A percentile compares a stretch with the other conserved stretches of the same genome.
phyloP scores from a whole-genome alignment of 257 asterid species.

The Lycium barbarum region DNA sequence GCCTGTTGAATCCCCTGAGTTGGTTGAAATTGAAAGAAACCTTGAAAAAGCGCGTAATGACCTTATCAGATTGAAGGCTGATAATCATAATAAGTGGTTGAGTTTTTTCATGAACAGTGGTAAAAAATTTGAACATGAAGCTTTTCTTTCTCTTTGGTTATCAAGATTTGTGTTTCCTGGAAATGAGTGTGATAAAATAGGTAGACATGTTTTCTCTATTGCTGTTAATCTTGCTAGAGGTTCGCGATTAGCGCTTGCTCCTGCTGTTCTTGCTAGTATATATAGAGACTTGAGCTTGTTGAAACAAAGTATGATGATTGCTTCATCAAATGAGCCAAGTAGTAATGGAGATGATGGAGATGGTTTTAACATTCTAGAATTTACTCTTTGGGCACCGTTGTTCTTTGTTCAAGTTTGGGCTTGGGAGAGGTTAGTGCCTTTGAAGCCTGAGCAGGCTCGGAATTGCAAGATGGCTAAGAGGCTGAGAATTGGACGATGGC shows the following conservation, averaged over 20 bases:
- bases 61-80: neutral
- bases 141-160: conserved; percentile 52
- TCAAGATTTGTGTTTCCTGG: conserved; percentile 52
- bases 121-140: conserved; percentile 44
- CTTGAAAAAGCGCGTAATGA: neutral
- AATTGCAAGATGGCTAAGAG: conserved; percentile 31
- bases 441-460: conserved; percentile 36
- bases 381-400: conserved; percentile 43
- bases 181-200: conserved; percentile 28
- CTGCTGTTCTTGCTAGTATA: conserved; percentile 47
- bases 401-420: conserved; percentile 54
- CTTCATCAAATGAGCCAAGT: neutral
- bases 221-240: conserved; percentile 51
- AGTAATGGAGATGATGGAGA: neutral
- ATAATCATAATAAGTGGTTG: conserved; percentile 38
- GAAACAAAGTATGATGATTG: conserved; percentile 36
- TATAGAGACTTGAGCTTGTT: conserved; percentile 50
- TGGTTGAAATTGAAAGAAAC: neutral
- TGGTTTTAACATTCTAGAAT: conserved; percentile 19
- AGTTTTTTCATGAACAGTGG: conserved; percentile 36
- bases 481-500: conserved; percentile 46
- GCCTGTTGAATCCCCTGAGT: conserved; percentile 25
- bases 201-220: conserved; percentile 32
- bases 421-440: conserved; percentile 50
- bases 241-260: conserved; percentile 48